Conservation (phyloP, 495 filamentous ascomycete species). For the Aspergillus egyptiacus region DNA sequence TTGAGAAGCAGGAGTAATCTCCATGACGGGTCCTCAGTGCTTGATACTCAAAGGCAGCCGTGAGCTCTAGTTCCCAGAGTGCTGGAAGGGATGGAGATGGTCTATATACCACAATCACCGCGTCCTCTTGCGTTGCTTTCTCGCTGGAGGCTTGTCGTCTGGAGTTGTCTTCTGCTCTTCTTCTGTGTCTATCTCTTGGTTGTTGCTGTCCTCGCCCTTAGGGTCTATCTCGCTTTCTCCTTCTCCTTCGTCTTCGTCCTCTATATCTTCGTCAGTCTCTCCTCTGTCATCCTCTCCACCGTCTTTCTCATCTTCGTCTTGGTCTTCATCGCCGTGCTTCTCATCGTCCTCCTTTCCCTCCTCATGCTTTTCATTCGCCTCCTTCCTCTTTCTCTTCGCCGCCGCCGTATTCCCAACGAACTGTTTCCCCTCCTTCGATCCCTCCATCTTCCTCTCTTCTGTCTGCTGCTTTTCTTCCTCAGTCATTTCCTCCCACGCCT, state of each 20-base stretch:
- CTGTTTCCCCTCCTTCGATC: conserved; percentile 39
- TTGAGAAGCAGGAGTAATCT: too few relatives aligned
- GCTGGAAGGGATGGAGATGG: too few relatives aligned
- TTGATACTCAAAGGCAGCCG: too few relatives aligned
- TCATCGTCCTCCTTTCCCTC: conserved; percentile 3
- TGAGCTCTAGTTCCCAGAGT: too few relatives aligned
- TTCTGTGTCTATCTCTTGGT: conserved; percentile 16
- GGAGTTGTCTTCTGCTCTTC: background rate
- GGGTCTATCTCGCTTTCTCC: conserved; percentile 14
- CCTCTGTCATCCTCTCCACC: conserved; percentile 11
- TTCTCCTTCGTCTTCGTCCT: conserved; percentile 14
- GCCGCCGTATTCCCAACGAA: conserved; percentile 37
- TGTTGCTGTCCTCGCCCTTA: conserved; percentile 16
- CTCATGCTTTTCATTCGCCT: conserved; percentile 15
- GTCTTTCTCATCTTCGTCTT: conserved; percentile 18
- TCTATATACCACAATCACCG: too few relatives aligned
- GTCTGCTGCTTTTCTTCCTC: conserved; percentile 41
- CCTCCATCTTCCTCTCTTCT: conserved; percentile 39
- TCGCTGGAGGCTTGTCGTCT: too few relatives aligned
- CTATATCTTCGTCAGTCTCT: conserved; percentile 19
- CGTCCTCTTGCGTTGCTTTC: too few relatives aligned
- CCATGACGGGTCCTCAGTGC: too few relatives aligned
- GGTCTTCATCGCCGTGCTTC: background rate
- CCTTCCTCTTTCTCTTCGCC: conserved; percentile 32
- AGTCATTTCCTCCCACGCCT: conserved; percentile 44